Conservation (phyloP, 2,329 filamentous ascomycete species). For the Trichoderma polysporum region DNA sequence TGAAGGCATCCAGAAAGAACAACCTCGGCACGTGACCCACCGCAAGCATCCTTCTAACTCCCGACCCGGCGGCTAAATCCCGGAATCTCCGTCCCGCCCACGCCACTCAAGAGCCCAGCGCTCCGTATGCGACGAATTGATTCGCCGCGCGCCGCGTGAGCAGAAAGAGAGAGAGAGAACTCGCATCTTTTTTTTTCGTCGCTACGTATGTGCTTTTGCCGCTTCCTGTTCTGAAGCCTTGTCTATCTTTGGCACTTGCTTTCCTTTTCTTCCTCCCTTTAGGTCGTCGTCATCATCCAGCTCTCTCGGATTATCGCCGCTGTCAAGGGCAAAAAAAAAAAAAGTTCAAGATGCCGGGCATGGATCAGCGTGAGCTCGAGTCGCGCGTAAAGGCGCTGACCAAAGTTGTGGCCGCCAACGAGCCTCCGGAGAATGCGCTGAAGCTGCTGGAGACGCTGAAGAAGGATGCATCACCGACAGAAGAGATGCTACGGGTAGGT, state of each 20-base stretch:
- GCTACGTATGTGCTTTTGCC: background rate
- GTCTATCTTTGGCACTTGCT: background rate
- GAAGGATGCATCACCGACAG: slow-evolving; percentile 76
- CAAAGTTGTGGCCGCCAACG: slow-evolving; percentile 74
- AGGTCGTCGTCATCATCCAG: background rate
- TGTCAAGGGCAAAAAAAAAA: background rate
- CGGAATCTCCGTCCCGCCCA: background rate
- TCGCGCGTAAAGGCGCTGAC: slow-evolving; percentile 73
- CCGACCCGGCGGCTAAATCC: background rate
- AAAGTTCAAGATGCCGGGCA: slow-evolving; percentile 34
- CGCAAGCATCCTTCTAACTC: background rate
- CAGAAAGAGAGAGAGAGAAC: background rate
- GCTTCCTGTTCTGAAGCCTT: background rate
- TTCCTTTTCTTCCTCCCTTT: background rate
- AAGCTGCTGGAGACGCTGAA: slow-evolving; percentile 75
- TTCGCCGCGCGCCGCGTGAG: slow-evolving; percentile 14
- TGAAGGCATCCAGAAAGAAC: background rate
- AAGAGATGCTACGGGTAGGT: slow-evolving; percentile 78
- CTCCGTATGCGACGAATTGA: slow-evolving; percentile 13
- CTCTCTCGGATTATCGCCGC: background rate
- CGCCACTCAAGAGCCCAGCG: background rate
- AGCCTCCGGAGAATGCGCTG: slow-evolving; percentile 70
- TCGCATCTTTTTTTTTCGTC: background rate
- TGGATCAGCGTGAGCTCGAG: slow-evolving; percentile 82
- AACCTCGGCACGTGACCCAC: slow-evolving; percentile 1